A percentile compares a stretch with the other conserved stretches of the same genome.
phyloP scores from a whole-genome alignment of 164 flowering plant genomes.

The Sextonia rubra region DNA sequence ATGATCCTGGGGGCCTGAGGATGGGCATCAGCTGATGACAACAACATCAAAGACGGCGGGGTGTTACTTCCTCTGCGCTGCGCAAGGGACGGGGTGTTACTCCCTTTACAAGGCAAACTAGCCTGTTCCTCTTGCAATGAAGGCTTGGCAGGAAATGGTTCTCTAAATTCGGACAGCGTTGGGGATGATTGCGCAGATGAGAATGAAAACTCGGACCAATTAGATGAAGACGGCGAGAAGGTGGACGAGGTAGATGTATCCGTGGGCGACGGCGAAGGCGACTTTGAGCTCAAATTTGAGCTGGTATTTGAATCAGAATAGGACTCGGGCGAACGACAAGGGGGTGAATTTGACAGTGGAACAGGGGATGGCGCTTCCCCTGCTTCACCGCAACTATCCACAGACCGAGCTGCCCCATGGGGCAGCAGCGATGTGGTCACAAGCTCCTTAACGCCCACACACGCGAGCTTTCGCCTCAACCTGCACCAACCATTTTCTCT shows the following conservation, averaged over 20 bases:
- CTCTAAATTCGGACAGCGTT: constrained; percentile 35
- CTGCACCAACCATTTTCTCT: constrained; percentile 62
- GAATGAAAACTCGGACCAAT: constrained; percentile 66
- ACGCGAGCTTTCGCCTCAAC: constrained; percentile 44
- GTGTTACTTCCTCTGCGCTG: constrained; percentile 64
- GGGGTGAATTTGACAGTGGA: background rate
- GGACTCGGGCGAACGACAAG: constrained; percentile 43
- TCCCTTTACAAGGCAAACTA: constrained; percentile 33
- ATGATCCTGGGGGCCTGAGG: constrained; percentile 29
- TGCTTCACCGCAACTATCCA: background rate
- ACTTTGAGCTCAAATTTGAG: constrained; percentile 41
- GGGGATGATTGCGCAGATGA: constrained; percentile 59
- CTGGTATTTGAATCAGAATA: constrained; percentile 33
- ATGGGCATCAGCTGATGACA: constrained; percentile 34
- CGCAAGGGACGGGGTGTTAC: constrained; percentile 51
- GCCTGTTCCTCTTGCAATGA: constrained; percentile 16
- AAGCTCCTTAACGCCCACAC: constrained; percentile 22
- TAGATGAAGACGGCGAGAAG: constrained; percentile 72
- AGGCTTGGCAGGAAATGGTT: constrained; percentile 25
- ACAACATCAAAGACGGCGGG: constrained; percentile 43
- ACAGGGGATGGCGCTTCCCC: background rate
- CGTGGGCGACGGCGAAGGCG: constrained; percentile 64
- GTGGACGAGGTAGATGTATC: constrained; percentile 62
- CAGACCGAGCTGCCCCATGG: background rate
- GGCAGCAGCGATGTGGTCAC: background rate